Conservation (phyloP, 192 early-diverging fungal genomes). For the Backusella tarrabulga region DNA sequence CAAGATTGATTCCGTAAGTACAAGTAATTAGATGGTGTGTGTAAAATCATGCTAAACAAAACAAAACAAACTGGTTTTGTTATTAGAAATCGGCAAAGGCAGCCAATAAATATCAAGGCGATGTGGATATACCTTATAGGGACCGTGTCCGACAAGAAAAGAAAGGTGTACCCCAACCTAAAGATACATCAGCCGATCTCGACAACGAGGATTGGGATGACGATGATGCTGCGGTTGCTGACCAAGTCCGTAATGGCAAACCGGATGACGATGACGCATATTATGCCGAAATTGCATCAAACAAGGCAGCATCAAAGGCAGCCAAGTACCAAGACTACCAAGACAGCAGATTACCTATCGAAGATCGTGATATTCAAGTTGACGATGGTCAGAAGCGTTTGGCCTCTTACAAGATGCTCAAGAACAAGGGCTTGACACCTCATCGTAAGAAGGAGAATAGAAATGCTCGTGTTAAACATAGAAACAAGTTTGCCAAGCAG, state of each 20-base stretch:
- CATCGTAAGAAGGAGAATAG: slow-evolving; percentile 89
- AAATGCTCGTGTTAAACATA: slow-evolving; percentile 93
- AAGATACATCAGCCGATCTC: slow-evolving; percentile 43
- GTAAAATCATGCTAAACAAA: neutral
- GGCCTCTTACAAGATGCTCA: slow-evolving; percentile 86
- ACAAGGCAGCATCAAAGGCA: slow-evolving; percentile 54
- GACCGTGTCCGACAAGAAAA: slow-evolving; percentile 47
- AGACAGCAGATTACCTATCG: slow-evolving; percentile 35
- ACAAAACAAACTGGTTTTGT: neutral
- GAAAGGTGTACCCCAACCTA: slow-evolving; percentile 44
- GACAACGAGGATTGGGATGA: slow-evolving; percentile 62
- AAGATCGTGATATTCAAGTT: slow-evolving; percentile 41
- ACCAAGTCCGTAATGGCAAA: slow-evolving; percentile 35
- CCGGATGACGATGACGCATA: slow-evolving; percentile 60
- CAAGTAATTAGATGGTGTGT: neutral
- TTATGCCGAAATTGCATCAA: slow-evolving; percentile 40
- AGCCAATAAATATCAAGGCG: slow-evolving; percentile 58
- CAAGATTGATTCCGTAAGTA: slow-evolving; percentile 59
- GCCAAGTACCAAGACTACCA: slow-evolving; percentile 45
- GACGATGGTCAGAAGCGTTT: slow-evolving; percentile 66
- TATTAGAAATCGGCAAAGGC: slow-evolving; percentile 35
- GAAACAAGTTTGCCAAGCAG: slow-evolving; percentile 85
- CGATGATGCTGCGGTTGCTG: slow-evolving; percentile 50
- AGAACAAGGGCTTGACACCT: slow-evolving; percentile 95
- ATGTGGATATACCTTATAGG: slow-evolving; percentile 82